Percentiles rank a stretch among this genome's conserved stretches.
Conservation (phyloP, 306 rosid species). For the Inga laurina region DNA sequence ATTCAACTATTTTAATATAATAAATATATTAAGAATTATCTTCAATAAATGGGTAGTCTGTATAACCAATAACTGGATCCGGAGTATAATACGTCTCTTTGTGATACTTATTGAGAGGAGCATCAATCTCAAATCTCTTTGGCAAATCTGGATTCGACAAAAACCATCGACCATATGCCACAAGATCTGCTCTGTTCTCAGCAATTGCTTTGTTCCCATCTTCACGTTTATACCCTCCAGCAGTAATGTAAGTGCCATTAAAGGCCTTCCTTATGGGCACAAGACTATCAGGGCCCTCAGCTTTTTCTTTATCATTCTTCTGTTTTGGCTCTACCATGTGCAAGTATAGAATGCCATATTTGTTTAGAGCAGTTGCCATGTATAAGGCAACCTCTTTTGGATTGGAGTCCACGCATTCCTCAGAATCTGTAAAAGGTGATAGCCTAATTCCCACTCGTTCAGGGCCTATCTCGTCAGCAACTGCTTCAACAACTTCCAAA, state of each 20-base stretch:
- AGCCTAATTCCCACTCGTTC: conserved; percentile 65
- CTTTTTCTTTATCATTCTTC: conserved; percentile 19
- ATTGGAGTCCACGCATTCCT: conserved; percentile 57
- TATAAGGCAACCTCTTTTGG: conserved; percentile 51
- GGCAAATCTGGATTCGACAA: conserved; percentile 78
- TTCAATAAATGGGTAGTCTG: not conserved
- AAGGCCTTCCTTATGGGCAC: conserved; percentile 61
- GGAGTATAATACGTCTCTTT: conserved; percentile 43
- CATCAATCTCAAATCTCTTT: conserved; percentile 58
- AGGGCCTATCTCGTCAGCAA: conserved; percentile 56
- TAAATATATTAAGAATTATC: not conserved
- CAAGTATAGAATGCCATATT: conserved; percentile 51
- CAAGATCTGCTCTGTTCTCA: conserved; percentile 50
- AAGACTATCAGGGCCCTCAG: conserved; percentile 37
- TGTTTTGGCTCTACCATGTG: conserved; percentile 72
- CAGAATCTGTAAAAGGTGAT: conserved; percentile 57
- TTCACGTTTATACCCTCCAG: conserved; percentile 55
- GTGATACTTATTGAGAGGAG: conserved; percentile 60
- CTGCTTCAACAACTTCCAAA: conserved; percentile 59
- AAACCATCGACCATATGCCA: conserved; percentile 21
- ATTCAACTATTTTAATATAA: too few relatives aligned
- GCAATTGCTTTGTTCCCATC: conserved; percentile 57
- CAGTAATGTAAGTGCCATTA: conserved; percentile 51
- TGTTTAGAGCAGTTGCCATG: conserved; percentile 53
- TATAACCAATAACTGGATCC: conserved; percentile 66